Evolutionary conservation across 1,284 basidiomycete genomes (phyloP).

Genomic region (Bondarzewia mesenterica): DNA sequence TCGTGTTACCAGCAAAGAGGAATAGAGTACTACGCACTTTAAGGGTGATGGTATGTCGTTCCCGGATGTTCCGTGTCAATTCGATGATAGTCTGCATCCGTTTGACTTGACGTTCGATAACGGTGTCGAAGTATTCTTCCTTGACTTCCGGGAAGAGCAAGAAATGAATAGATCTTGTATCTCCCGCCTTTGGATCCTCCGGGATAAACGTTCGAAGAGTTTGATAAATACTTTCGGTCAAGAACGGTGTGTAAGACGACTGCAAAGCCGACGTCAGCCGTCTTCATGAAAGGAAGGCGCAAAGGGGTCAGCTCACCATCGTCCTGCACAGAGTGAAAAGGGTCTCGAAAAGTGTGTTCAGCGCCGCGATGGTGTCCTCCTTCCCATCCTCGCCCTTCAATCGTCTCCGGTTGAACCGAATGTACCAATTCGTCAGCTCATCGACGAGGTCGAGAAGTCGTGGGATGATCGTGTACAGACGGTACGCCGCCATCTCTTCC

Average conservation of each 20-base stretch:
- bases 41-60: conserved; percentile 82
- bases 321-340: conserved; percentile 92
- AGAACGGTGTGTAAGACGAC: conserved; percentile 98
- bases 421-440: conserved; percentile 99
- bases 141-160: conserved; percentile 90
- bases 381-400: conserved; percentile 93
- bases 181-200: conserved; percentile 58
- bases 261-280: conserved; percentile 31
- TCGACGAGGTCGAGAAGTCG: conserved; percentile 88
- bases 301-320: conserved; percentile 55
- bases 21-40: conserved; percentile 49
- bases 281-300: not conserved
- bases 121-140: conserved; percentile 93
- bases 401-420: conserved; percentile 94
- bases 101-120: conserved; percentile 92
- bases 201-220: conserved; percentile 83
- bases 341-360: conserved; percentile 96
- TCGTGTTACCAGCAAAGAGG: not conserved
- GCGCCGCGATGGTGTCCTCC: conserved; percentile 82
- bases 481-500: conserved; percentile 95
- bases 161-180: conserved; percentile 94
- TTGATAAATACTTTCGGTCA: conserved; percentile 97
- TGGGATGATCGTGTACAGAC: conserved; percentile 98
- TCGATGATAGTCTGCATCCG: conserved; percentile 96
- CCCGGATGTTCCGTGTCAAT: conserved; percentile 83